Evolutionary conservation across 2,329 filamentous ascomycete species (phyloP).

Genomic region (Ascochyta rabiei): DNA sequence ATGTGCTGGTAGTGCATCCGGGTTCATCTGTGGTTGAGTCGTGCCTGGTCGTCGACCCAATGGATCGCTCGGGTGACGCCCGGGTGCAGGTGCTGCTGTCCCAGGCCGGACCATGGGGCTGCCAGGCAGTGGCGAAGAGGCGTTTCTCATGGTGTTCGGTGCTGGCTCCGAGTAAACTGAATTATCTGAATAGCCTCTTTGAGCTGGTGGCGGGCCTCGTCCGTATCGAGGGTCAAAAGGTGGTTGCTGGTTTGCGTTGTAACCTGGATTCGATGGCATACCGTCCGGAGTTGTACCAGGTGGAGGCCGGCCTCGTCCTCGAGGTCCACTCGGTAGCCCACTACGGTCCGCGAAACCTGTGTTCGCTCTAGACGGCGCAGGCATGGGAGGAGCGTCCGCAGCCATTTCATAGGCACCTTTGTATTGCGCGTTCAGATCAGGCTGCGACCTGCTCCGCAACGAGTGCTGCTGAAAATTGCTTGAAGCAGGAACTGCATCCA

Average conservation of each 20-base stretch:
- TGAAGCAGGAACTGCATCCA: slow-evolving; percentile 10
- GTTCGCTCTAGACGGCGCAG: slow-evolving; percentile 58
- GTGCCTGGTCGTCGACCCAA: slow-evolving; percentile 48
- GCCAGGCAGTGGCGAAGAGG: slow-evolving; percentile 34
- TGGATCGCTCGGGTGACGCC: slow-evolving; percentile 35
- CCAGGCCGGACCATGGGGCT: slow-evolving; percentile 38
- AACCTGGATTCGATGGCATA: slow-evolving; percentile 10
- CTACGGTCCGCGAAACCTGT: slow-evolving; percentile 40
- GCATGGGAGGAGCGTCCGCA: slow-evolving; percentile 59
- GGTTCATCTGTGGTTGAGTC: slow-evolving; percentile 51
- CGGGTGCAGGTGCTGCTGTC: slow-evolving; percentile 39
- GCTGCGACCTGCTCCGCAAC: slow-evolving; percentile 69
- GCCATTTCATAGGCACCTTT: slow-evolving; percentile 72
- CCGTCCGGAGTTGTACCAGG: slow-evolving; percentile 30
- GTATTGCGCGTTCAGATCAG: slow-evolving; percentile 58
- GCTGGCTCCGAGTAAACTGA: slow-evolving; percentile 46
- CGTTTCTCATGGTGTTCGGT: slow-evolving; percentile 39
- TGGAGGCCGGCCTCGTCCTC: slow-evolving; percentile 36
- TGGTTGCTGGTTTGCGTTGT: slow-evolving; percentile 26
- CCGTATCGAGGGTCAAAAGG: slow-evolving; percentile 39
- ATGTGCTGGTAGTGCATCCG: slow-evolving; percentile 62
- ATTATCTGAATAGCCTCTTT: slow-evolving; percentile 44
- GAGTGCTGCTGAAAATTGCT: slow-evolving; percentile 48
- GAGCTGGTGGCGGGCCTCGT: slow-evolving; percentile 36
- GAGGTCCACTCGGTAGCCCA: slow-evolving; percentile 35